These are phyloP conservation scores for Paramecium biaurelia DNA, from an alignment of 73 alveolate species.

Conservation along the genomic window DNA sequence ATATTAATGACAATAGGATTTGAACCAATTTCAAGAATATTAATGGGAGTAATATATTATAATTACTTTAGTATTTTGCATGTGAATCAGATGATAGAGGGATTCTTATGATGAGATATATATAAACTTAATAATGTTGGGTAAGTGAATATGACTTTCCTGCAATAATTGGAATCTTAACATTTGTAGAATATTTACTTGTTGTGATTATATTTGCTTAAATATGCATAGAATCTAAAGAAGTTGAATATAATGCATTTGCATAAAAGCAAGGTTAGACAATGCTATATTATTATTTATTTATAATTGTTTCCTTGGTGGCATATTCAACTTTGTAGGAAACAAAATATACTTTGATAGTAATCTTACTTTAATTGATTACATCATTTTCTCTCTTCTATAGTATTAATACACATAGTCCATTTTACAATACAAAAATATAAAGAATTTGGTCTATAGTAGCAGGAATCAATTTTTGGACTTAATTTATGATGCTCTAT, in stretches of 20 bases:
- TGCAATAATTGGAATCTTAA: not conserved
- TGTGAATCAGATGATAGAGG: not conserved
- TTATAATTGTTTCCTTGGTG: not conserved
- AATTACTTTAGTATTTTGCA: not conserved
- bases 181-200: not conserved
- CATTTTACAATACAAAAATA: not conserved
- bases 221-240: not conserved
- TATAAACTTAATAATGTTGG: not conserved
- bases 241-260: not conserved
- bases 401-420: not conserved
- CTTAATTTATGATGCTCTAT: not conserved
- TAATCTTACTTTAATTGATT: not conserved
- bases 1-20: not conserved
- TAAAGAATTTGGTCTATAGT: conserved; percentile 42
- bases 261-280: not conserved
- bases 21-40: not conserved
- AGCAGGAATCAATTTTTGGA: conserved; percentile 46
- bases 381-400: not conserved
- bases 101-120: not conserved
- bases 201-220: not conserved
- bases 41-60: not conserved
- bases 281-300: not conserved
- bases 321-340: not conserved
- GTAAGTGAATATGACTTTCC: not conserved
- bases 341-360: not conserved